Conservation (phyloP, 2,329 filamentous ascomycete genomes). For the Fusarium austroafricanum region DNA sequence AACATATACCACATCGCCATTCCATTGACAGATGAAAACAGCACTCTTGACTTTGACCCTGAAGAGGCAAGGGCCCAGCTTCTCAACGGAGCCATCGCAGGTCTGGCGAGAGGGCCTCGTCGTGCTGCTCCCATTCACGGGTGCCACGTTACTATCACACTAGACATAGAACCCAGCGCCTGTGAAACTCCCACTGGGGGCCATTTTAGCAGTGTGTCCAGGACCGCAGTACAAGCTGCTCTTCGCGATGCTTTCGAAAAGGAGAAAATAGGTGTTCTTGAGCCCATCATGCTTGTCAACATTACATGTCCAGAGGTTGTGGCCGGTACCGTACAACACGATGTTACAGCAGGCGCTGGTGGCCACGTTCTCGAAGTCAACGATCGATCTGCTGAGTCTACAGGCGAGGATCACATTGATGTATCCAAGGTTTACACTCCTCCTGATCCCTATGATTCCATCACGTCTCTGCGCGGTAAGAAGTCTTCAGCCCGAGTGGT, state of each 20-base stretch:
- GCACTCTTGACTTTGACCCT: conserved; percentile 60
- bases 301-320: conserved; percentile 87
- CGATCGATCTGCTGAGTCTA: conserved; percentile 56
- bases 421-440: conserved; percentile 84
- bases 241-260: conserved; percentile 71
- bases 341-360: conserved; percentile 78
- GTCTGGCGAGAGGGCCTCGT: conserved; percentile 84
- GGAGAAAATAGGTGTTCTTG: conserved; percentile 76
- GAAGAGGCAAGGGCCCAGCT: conserved; percentile 70
- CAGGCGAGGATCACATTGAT: conserved; percentile 67
- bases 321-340: conserved; percentile 85
- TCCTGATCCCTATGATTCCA: conserved; percentile 79
- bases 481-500: conserved; percentile 62
- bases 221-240: conserved; percentile 73
- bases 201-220: conserved; percentile 73
- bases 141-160: conserved; percentile 75
- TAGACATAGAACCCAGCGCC: conserved; percentile 71
- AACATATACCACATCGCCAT: conserved; percentile 73
- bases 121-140: conserved; percentile 84
- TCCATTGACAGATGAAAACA: conserved; percentile 62
- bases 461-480: conserved; percentile 67
- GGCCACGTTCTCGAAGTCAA: conserved; percentile 81
- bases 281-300: conserved; percentile 91
- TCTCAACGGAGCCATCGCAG: conserved; percentile 83
- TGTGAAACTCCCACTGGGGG: conserved; percentile 70